A percentile compares a stretch with the other conserved stretches of the same genome.
Conservation (phyloP, 768 basidiomycete species). For the Polyporus arcularius region DNA sequence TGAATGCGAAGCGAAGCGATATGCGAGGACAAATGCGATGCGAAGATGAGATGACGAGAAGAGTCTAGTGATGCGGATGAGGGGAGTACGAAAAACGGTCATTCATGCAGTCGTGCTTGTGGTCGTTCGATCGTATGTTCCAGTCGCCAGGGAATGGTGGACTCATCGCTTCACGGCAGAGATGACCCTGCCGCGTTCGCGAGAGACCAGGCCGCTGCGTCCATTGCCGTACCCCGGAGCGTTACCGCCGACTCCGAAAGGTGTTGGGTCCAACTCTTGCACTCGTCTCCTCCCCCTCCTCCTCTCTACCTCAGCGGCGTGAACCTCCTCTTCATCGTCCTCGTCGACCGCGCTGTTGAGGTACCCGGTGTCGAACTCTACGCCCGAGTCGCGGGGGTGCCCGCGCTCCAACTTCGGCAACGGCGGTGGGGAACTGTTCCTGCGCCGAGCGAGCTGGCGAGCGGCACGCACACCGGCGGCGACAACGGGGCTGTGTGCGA, state of each 20-base stretch:
- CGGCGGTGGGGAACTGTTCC: conserved; percentile 61
- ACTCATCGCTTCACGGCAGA: conserved; percentile 13
- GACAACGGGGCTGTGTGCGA: conserved; percentile 39
- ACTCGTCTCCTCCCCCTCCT: conserved; percentile 55
- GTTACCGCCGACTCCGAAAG: conserved; percentile 31
- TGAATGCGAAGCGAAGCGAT: conserved; percentile 10
- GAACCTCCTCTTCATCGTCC: conserved; percentile 16
- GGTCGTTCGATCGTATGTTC: conserved; percentile 17
- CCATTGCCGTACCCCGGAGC: conserved; percentile 67
- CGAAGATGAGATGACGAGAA: conserved; percentile 3
- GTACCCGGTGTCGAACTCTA: conserved; percentile 18
- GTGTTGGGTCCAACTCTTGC: conserved; percentile 51
- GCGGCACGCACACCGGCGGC: conserved; percentile 17
- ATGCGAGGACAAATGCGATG: conserved; percentile 18
- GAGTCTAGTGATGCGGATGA: conserved; percentile 14
- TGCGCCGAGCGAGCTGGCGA: conserved; percentile 46
- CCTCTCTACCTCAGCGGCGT: conserved; percentile 7
- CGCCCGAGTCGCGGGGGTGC: conserved; percentile 34
- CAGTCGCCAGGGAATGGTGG: neutral
- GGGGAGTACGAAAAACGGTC: neutral
- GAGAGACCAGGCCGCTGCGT: conserved; percentile 60
- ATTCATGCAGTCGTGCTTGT: conserved; percentile 21
- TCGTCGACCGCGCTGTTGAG: conserved; percentile 10
- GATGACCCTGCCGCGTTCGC: conserved; percentile 31
- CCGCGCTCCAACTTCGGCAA: conserved; percentile 21